Evolutionary conservation across 2,329 filamentous ascomycete species (phyloP), one percentile per base, ranked within the genome.

Genomic region (Mycosphaerella arachidis): DNA sequence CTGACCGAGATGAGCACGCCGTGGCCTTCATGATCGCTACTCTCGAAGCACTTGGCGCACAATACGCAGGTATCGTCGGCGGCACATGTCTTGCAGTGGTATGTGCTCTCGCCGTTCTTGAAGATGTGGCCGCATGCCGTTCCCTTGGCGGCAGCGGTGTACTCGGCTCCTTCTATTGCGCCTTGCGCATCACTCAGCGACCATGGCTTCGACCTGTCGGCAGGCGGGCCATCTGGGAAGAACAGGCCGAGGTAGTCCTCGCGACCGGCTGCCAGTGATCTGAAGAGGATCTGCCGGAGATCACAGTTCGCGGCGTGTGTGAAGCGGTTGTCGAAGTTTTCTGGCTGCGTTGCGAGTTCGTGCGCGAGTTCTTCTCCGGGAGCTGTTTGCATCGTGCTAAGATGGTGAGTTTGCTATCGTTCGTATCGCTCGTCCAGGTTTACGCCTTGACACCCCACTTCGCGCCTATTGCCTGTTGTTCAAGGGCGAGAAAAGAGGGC

Each of bases 111-210:
- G 54, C 93, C 94, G 13, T 85, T 83, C 76, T 93, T 93, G 82
- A 99, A 96, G 63, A 99, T 97, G 78, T 99, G 95, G 4, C 94
- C 95, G 74, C 94, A 99, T 51, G 92, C 88, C 76, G 95, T 95
- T 57, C 95, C 94, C 67, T 91, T 86, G 13, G 94, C 94, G 6
- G 90, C 89, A 67, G 93, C 89, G 20, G 91, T 94, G 73, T 97
- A 99, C 74, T 99, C 95, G 33, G 93, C 91, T 10, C 94, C 93
- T 71, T 96, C 92, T 59, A 91, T 82, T n/a, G 91, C 91, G 18
- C 92, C 93, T 73, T 99, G 95, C 16, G 92, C 92, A 68, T 91
- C 87, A 62, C 89, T 85, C 43, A 99, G 80, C 75, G 89, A 94
- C 83, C 92, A 88, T 48, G 66, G 66, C 51, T 70, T 57, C 9